phyloP scores from a whole-genome alignment of 2,329 filamentous ascomycete species.

The Penicillium sp. region DNA sequence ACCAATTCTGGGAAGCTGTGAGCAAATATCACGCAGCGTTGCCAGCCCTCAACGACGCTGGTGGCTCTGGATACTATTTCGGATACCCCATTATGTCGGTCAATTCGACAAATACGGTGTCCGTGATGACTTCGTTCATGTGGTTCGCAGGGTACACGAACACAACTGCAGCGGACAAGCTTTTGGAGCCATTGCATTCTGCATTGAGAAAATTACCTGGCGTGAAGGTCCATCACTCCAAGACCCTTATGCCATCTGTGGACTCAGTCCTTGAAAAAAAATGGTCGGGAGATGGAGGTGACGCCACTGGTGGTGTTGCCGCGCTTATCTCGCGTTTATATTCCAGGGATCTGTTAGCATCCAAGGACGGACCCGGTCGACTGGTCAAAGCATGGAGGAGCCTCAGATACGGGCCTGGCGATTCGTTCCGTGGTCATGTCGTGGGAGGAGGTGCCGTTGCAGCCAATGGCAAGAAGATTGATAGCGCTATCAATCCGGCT shows the following conservation, averaged over 20 bases:
- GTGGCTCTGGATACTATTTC: constrained; percentile 41
- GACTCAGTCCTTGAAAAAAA: constrained; percentile 16
- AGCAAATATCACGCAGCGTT: constrained; percentile 40
- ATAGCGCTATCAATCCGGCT: constrained; percentile 43
- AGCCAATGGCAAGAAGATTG: constrained; percentile 39
- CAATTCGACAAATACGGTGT: constrained; percentile 30
- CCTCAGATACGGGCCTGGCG: constrained; percentile 21
- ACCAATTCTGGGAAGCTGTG: constrained; percentile 26
- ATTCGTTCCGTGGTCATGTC: constrained; percentile 29
- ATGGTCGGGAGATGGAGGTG: constrained; percentile 22
- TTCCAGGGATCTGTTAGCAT: constrained; percentile 32
- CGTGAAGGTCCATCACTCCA: constrained; percentile 16
- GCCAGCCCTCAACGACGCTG: constrained; percentile 49
- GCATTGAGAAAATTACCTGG: constrained; percentile 18
- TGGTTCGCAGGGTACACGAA: constrained; percentile 30
- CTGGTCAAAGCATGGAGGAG: constrained; percentile 15
- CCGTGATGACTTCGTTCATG: constrained; percentile 15
- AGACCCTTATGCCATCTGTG: constrained; percentile 23
- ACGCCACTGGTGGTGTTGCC: constrained; percentile 23
- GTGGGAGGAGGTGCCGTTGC: constrained; percentile 42
- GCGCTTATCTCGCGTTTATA: constrained; percentile 36
- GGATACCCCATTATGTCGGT: constrained; percentile 33
- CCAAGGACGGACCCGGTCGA: constrained; percentile 13
- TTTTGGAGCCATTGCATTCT: constrained; percentile 21
- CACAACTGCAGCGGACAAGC: constrained; percentile 12